Conservation (phyloP, 306 rosid species). For the Morella rubra region DNA sequence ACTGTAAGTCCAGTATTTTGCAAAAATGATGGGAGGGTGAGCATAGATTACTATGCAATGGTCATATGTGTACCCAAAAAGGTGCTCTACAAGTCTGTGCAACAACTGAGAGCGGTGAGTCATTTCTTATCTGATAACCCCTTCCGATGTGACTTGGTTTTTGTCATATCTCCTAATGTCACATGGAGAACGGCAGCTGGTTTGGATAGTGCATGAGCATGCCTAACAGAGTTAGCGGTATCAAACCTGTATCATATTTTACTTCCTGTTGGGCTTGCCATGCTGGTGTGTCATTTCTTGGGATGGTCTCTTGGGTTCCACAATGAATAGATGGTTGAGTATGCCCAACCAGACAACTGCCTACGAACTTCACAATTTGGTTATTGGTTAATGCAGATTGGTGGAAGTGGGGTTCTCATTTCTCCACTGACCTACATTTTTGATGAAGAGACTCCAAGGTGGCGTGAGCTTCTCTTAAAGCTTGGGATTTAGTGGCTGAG, state of each 20-base stretch:
- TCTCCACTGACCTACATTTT: slow-evolving; percentile 95
- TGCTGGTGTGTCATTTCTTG: background rate
- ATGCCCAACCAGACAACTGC: background rate
- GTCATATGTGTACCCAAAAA: slow-evolving; percentile 89
- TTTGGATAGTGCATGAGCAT: background rate
- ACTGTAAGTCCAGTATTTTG: slow-evolving; percentile 83
- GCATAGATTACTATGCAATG: slow-evolving; percentile 76
- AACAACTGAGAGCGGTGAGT: slow-evolving; percentile 88
- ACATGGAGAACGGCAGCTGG: background rate
- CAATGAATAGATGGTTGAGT: background rate
- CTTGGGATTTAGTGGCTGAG: slow-evolving; percentile 53
- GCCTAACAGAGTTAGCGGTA: background rate
- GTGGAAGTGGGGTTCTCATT: slow-evolving; percentile 96
- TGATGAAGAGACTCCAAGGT: slow-evolving; percentile 96
- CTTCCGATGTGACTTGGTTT: slow-evolving; percentile 3
- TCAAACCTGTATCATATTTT: background rate
- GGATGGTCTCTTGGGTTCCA: slow-evolving; percentile 18
- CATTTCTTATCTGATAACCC: slow-evolving; percentile 1
- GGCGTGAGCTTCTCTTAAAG: slow-evolving; percentile 68
- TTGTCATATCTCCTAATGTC: background rate
- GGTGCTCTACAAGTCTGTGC: slow-evolving; percentile 76
- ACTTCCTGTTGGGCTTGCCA: background rate
- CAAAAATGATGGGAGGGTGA: slow-evolving; percentile 61
- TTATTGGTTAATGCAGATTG: slow-evolving; percentile 57
- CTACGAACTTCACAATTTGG: background rate